phyloP scores from a whole-genome alignment of 345 rosid genomes.

The Bretschneidera sinensis region DNA sequence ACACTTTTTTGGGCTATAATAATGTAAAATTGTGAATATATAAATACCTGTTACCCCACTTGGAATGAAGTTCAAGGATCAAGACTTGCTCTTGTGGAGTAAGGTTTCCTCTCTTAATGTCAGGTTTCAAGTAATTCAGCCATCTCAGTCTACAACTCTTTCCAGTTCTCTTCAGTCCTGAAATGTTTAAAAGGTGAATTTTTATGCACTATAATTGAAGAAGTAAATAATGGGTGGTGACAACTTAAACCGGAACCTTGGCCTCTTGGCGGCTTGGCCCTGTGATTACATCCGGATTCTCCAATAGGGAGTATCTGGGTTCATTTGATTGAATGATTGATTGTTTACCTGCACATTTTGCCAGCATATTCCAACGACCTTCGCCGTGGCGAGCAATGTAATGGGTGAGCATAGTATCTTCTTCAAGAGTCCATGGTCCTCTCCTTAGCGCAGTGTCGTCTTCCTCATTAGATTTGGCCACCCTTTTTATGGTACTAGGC shows the following conservation, averaged over 20 bases:
- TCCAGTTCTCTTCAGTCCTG: slow-evolving; percentile 83
- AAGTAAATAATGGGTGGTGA: not conserved
- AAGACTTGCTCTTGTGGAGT: slow-evolving; percentile 75
- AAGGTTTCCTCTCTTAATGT: slow-evolving; percentile 81
- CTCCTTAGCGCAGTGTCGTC: slow-evolving; percentile 55
- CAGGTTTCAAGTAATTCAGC: slow-evolving; percentile 89
- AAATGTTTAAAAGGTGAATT: not conserved
- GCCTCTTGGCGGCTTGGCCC: no score
- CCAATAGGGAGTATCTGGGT: no score
- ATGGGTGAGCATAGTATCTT: slow-evolving; percentile 64
- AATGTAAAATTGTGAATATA: no score
- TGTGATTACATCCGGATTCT: no score
- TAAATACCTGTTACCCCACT: slow-evolving; percentile 95
- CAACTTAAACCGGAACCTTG: no score
- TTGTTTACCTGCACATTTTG: slow-evolving; percentile 79
- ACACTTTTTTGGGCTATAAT: no score
- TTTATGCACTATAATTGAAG: not conserved
- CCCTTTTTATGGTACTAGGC: slow-evolving; percentile 16
- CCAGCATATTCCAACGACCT: slow-evolving; percentile 79
- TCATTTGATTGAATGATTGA: no score
- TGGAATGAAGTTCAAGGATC: slow-evolving; percentile 89
- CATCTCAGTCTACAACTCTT: slow-evolving; percentile 94
- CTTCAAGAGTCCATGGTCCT: slow-evolving; percentile 91
- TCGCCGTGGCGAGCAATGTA: slow-evolving; percentile 72
- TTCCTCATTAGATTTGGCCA: slow-evolving; percentile 31